Conservation (phyloP, 805 yeast genomes). For the Candida khao-thaluensis region DNA sequence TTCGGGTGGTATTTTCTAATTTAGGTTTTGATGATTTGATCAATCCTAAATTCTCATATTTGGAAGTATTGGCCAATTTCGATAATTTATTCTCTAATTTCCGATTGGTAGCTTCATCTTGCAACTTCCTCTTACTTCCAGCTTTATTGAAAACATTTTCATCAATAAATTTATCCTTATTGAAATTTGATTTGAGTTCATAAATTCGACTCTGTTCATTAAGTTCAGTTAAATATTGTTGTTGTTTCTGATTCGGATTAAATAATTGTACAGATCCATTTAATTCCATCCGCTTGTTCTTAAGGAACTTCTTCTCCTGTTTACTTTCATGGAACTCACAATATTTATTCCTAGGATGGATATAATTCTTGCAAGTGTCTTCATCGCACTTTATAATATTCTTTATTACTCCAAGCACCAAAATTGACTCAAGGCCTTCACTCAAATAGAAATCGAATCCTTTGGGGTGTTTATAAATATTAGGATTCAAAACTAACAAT, state of each 20-base stretch:
- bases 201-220: slow-evolving; percentile 26
- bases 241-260: slow-evolving; percentile 35
- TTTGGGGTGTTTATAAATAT: slow-evolving; percentile 30
- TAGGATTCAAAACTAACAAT: slow-evolving; percentile 74
- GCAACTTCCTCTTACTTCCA: slow-evolving; percentile 32
- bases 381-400: slow-evolving; percentile 69
- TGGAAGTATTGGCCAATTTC: slow-evolving; percentile 19
- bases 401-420: slow-evolving; percentile 72
- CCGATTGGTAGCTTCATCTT: slow-evolving; percentile 29
- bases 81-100: slow-evolving; percentile 37
- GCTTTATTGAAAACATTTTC: slow-evolving; percentile 45
- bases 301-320: slow-evolving; percentile 15
- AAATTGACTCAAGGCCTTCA: slow-evolving; percentile 38
- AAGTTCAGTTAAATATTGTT: slow-evolving; percentile 12
- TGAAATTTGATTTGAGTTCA: slow-evolving; percentile 18
- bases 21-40: slow-evolving; percentile 7
- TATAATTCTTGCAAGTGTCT: slow-evolving; percentile 43
- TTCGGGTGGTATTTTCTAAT: not conserved
- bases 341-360: slow-evolving; percentile 13
- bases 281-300: slow-evolving; percentile 67
- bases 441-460: slow-evolving; percentile 46
- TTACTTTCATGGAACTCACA: slow-evolving; percentile 16
- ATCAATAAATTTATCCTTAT: slow-evolving; percentile 42
- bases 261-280: slow-evolving; percentile 54
- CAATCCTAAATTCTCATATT: slow-evolving; percentile 21